Evolutionary conservation across 2,329 filamentous ascomycete species (phyloP).

Genomic region (Penicillium sp.): DNA sequence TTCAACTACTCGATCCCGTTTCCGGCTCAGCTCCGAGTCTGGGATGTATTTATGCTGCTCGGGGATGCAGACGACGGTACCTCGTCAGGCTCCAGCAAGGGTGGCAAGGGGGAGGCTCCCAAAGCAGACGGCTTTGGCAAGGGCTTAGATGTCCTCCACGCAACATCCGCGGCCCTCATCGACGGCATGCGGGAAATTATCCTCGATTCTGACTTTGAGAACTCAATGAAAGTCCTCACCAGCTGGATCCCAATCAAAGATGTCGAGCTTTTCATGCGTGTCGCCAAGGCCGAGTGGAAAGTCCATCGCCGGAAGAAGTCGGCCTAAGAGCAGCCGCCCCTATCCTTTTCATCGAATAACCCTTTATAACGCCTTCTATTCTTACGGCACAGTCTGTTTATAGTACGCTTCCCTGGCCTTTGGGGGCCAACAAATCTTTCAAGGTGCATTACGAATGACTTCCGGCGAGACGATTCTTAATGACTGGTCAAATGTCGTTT

Average conservation of each 20-base stretch:
- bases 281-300: constrained; percentile 87
- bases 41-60: constrained; percentile 96
- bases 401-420: constrained; percentile 5
- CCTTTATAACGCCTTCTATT: constrained; percentile 2
- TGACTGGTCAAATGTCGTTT: constrained; percentile 23
- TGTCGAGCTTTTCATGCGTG: constrained; percentile 89
- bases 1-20: constrained; percentile 98
- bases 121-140: constrained; percentile 55
- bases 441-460: constrained; percentile 15
- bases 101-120: constrained; percentile 25
- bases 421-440: background rate
- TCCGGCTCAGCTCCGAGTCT: constrained; percentile 88
- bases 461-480: constrained; percentile 21
- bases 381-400: background rate
- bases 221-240: constrained; percentile 95
- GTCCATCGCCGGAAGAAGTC: constrained; percentile 58
- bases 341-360: background rate
- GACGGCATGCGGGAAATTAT: constrained; percentile 88
- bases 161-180: constrained; percentile 85
- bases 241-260: constrained; percentile 94
- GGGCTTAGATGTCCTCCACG: constrained; percentile 86
- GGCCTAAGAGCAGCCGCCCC: background rate
- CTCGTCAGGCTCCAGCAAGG: constrained; percentile 25
- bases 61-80: constrained; percentile 68
- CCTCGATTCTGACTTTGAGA: constrained; percentile 93